Evolutionary conservation across 192 early-diverging fungal species (phyloP).

Genomic region (Coemansia sp.): DNA sequence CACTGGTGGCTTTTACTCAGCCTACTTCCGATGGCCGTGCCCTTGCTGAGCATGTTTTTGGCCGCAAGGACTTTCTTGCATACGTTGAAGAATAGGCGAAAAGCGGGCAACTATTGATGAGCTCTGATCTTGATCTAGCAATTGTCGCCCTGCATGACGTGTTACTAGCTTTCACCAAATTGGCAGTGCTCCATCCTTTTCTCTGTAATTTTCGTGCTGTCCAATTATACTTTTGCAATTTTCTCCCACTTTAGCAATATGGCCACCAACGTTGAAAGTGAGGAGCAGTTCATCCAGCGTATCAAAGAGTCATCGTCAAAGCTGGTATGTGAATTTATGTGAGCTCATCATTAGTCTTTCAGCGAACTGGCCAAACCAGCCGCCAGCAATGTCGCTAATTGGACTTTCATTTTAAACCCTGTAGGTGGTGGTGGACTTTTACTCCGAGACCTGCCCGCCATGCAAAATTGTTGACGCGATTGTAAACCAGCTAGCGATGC

Average conservation of each 20-base stretch:
- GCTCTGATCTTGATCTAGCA: conserved; percentile 1
- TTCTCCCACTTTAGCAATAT: conserved; percentile 6
- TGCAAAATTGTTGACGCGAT: conserved; percentile 35
- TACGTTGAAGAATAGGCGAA: conserved; percentile 37
- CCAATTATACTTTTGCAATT: not conserved
- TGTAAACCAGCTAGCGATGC: conserved; percentile 14
- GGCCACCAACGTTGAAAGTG: conserved; percentile 41
- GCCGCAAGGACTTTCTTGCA: conserved; percentile 54
- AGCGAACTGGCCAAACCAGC: not conserved
- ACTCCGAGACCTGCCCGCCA: conserved; percentile 47
- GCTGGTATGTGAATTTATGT: conserved; percentile 24
- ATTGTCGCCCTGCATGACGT: not conserved
- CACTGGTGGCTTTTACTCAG: conserved; percentile 55
- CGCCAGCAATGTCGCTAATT: not conserved
- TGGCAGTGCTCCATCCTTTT: conserved; percentile 4
- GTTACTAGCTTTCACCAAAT: not conserved
- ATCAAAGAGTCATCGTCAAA: conserved; percentile 36
- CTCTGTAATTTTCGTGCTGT: conserved; percentile 1
- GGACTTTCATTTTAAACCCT: not conserved
- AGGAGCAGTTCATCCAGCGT: conserved; percentile 46
- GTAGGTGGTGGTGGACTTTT: conserved; percentile 51
- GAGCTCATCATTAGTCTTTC: not conserved
- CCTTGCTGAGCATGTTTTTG: conserved; percentile 50
- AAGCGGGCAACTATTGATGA: too few species aligned
- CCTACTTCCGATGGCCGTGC: conserved; percentile 51